Conservation (phyloP, 2,329 filamentous ascomycete species). For the Verticillium isaacii region DNA sequence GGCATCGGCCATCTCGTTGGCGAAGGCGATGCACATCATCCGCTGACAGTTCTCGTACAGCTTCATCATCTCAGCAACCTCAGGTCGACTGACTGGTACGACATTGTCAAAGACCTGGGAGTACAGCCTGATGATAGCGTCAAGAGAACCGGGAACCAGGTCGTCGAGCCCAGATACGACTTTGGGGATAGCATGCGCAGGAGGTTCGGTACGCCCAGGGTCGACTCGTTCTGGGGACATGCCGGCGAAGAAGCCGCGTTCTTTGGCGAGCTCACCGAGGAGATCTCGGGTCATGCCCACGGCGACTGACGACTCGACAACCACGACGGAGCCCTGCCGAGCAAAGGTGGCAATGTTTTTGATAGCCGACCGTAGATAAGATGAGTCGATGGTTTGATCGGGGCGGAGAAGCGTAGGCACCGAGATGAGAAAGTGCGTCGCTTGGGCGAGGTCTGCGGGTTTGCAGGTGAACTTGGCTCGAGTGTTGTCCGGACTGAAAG, state of each 20-base stretch:
- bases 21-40: slow-evolving; percentile 35
- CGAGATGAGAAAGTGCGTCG: slow-evolving; percentile 34
- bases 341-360: slow-evolving; percentile 23
- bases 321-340: slow-evolving; percentile 27
- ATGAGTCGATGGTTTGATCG: slow-evolving; percentile 29
- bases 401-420: slow-evolving; percentile 33
- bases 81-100: slow-evolving; percentile 31
- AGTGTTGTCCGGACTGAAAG: slow-evolving; percentile 19
- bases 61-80: slow-evolving; percentile 41
- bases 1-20: slow-evolving; percentile 39
- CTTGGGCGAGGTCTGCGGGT: slow-evolving; percentile 23
- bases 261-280: slow-evolving; percentile 24
- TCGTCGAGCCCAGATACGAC: slow-evolving; percentile 34
- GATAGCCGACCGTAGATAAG: slow-evolving; percentile 29
- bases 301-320: slow-evolving; percentile 35
- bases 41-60: slow-evolving; percentile 41
- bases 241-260: slow-evolving; percentile 24
- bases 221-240: slow-evolving; percentile 35
- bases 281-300: slow-evolving; percentile 37
- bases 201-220: slow-evolving; percentile 25
- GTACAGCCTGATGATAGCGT: slow-evolving; percentile 30
- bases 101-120: slow-evolving; percentile 28
- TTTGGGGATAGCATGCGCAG: slow-evolving; percentile 31
- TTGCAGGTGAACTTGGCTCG: slow-evolving; percentile 29
- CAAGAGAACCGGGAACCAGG: slow-evolving; percentile 23